A percentile compares a stretch with the other conserved stretches of the same genome.
Evolutionary conservation across 2,329 filamentous ascomycete genomes (phyloP).

Genomic region (Bertia moriformis): DNA sequence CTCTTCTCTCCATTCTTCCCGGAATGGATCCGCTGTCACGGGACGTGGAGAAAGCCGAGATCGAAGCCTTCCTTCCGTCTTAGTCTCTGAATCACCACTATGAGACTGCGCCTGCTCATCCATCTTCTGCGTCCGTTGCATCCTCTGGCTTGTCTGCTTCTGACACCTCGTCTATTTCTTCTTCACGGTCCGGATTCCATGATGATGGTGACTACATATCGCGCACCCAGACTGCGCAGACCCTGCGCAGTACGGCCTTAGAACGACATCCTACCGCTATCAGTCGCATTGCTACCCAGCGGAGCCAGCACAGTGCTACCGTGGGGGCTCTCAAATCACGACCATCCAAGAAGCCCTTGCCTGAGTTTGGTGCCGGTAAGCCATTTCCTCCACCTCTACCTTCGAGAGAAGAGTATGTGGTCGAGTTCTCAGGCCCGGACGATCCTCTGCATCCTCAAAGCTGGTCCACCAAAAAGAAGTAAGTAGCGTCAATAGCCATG

Average conservation of each 20-base stretch:
- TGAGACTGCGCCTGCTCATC: background rate
- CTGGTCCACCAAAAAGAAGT: slow-evolving; percentile 46
- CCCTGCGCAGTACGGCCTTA: slow-evolving; percentile 11
- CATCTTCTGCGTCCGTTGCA: background rate
- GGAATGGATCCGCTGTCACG: slow-evolving; percentile 3
- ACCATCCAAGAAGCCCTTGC: slow-evolving; percentile 24
- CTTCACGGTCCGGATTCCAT: background rate
- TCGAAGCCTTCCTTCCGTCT: slow-evolving; percentile 9
- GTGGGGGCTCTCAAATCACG: background rate
- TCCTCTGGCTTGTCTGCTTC: no score
- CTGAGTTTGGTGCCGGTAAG: slow-evolving; percentile 34
- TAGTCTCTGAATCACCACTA: background rate
- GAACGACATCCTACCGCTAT: slow-evolving; percentile 20
- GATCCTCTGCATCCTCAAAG: slow-evolving; percentile 53
- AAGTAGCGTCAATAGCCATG: slow-evolving; percentile 18
- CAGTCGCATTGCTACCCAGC: slow-evolving; percentile 15
- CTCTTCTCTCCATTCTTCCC: no score
- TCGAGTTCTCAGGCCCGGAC: slow-evolving; percentile 44
- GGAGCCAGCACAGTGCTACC: background rate
- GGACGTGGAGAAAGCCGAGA: slow-evolving; percentile 19
- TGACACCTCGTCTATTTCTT: background rate
- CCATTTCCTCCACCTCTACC: slow-evolving; percentile 35
- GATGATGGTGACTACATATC: slow-evolving; percentile 10
- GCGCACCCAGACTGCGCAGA: slow-evolving; percentile 12
- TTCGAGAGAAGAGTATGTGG: slow-evolving; percentile 37